A percentile compares a stretch with the other conserved stretches of the same genome.
Evolutionary conservation across 2,329 filamentous ascomycete genomes (phyloP).

Genomic region (Myriangium duriaei): DNA sequence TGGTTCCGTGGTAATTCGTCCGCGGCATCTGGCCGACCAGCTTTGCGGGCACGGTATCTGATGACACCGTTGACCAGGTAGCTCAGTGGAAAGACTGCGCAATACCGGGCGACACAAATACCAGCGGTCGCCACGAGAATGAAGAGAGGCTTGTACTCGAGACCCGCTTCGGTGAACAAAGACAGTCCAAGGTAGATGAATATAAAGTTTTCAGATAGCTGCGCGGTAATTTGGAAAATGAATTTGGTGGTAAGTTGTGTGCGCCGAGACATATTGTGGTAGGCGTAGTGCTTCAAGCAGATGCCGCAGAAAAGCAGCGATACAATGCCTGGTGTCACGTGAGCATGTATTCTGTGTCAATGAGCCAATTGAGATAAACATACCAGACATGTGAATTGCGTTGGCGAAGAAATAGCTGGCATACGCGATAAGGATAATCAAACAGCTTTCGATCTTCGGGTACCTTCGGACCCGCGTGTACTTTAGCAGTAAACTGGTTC

Average conservation of each 20-base stretch:
- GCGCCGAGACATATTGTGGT: conserved; percentile 98
- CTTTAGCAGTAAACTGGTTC: conserved; percentile 78
- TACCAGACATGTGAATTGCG: conserved; percentile 89
- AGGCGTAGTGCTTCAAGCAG: conserved; percentile 95
- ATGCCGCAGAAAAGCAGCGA: conserved; percentile 96
- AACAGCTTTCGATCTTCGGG: conserved; percentile 91
- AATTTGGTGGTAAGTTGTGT: conserved; percentile 98
- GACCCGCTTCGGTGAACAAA: conserved; percentile 77
- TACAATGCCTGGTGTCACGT: conserved; percentile 61
- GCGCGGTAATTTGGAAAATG: conserved; percentile 85
- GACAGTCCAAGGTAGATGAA: conserved; percentile 97
- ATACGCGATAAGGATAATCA: conserved; percentile 89
- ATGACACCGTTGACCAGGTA: conserved; percentile 86
- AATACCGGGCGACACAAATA: conserved; percentile 84
- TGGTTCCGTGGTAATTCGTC: conserved; percentile 92
- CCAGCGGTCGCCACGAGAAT: conserved; percentile 87
- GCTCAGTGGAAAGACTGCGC: conserved; percentile 88
- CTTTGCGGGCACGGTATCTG: conserved; percentile 66
- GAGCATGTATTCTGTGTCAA: conserved; percentile 10
- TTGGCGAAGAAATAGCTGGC: conserved; percentile 97
- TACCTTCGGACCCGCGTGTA: conserved; percentile 87
- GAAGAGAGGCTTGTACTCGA: conserved; percentile 87
- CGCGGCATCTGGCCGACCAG: conserved; percentile 55
- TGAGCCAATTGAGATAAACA: conserved; percentile 21
- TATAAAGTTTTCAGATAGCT: conserved; percentile 97